Percentiles rank a stretch among this genome's conserved stretches.
These are phyloP conservation scores for Saccharomycopsis malanga DNA, from an alignment of 805 yeast genomes.

Conservation along the genomic window DNA sequence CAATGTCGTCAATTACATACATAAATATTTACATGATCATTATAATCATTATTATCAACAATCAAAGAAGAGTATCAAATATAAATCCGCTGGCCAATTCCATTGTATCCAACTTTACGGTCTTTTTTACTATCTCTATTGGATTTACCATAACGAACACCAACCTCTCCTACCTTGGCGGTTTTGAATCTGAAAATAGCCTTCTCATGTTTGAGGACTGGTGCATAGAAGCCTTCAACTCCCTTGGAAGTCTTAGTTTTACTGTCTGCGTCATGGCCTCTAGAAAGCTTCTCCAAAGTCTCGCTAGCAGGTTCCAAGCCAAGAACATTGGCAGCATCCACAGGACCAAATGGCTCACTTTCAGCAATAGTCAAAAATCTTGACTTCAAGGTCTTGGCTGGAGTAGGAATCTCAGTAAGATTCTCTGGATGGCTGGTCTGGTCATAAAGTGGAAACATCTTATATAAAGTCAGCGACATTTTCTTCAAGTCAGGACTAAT, in stretches of 20 bases:
- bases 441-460: slow-evolving; percentile 72
- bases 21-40: neutral
- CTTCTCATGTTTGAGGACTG: slow-evolving; percentile 61
- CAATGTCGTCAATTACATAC: slow-evolving; percentile 1
- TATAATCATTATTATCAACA: too few relatives aligned
- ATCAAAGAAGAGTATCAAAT: slow-evolving; percentile 4
- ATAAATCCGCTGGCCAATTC: slow-evolving; percentile 48
- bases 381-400: slow-evolving; percentile 72
- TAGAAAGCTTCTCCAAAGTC: slow-evolving; percentile 61
- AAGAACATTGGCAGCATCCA: slow-evolving; percentile 84
- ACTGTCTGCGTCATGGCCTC: slow-evolving; percentile 40
- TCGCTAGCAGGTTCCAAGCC: slow-evolving; percentile 83
- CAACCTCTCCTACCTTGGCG: slow-evolving; percentile 77
- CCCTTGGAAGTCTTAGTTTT: slow-evolving; percentile 27
- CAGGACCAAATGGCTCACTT: slow-evolving; percentile 90
- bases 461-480: slow-evolving; percentile 58
- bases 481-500: slow-evolving; percentile 49
- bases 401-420: slow-evolving; percentile 90
- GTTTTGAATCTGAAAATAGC: slow-evolving; percentile 66
- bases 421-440: slow-evolving; percentile 51
- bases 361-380: slow-evolving; percentile 87
- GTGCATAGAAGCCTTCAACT: slow-evolving; percentile 40
- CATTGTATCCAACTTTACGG: slow-evolving; percentile 65
- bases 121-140: slow-evolving; percentile 83
- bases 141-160: slow-evolving; percentile 86